Evolutionary conservation across 2,329 filamentous ascomycete genomes (phyloP).

Genomic region (Penicillium frequentans): DNA sequence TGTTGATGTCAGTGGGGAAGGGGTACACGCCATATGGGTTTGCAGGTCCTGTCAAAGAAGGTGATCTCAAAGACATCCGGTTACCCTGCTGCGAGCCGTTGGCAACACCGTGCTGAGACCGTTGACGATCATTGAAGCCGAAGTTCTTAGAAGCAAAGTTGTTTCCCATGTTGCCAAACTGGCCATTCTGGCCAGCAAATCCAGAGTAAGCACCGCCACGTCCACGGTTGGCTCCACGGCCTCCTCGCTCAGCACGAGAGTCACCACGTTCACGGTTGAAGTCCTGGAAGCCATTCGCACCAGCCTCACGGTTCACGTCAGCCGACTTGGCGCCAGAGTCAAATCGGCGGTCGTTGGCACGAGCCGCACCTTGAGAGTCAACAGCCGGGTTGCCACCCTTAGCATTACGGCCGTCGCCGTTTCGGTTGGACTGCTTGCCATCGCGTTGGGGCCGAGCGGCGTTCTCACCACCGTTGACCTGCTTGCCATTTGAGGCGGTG

Average conservation of each 20-base stretch:
- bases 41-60: constrained; percentile 59
- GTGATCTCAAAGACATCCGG: constrained; percentile 57
- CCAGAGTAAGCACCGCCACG: constrained; percentile 38
- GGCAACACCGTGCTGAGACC: constrained; percentile 38
- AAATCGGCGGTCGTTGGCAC: constrained; percentile 38
- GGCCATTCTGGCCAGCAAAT: constrained; percentile 37
- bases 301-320: constrained; percentile 30
- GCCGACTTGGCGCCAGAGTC: constrained; percentile 41
- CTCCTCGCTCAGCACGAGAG: constrained; percentile 39
- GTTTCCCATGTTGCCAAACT: constrained; percentile 42
- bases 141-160: constrained; percentile 45
- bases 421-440: constrained; percentile 35
- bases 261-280: constrained; percentile 38
- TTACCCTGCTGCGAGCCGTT: constrained; percentile 47
- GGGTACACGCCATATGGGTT: constrained; percentile 51
- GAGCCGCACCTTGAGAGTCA: constrained; percentile 35
- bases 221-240: constrained; percentile 40
- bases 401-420: constrained; percentile 32
- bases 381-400: constrained; percentile 29
- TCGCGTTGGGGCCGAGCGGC: constrained; percentile 34
- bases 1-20: constrained; percentile 47
- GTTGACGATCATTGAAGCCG: constrained; percentile 44
- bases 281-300: constrained; percentile 33
- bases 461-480: constrained; percentile 30
- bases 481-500: constrained; percentile 24